A percentile compares a stretch with the other conserved stretches of the same genome.
phyloP scores from a whole-genome alignment of 2,329 filamentous ascomycete species.

The Trichophyton mentagrophytes region DNA sequence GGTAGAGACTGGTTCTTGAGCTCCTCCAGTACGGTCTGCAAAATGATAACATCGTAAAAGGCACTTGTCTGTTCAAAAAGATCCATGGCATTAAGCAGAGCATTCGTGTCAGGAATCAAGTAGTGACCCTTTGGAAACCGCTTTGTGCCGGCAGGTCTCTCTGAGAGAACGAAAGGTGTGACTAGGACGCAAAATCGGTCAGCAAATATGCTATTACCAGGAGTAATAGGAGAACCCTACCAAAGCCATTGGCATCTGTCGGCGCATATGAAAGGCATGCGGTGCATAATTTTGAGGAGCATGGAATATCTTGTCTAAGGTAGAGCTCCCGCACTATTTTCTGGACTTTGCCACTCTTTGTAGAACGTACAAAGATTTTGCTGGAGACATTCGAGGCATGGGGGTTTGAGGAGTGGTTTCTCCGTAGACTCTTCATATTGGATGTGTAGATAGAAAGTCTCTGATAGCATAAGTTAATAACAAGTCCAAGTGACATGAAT shows the following conservation, averaged over 20 bases:
- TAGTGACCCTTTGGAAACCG: slow-evolving; percentile 80
- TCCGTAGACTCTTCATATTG: slow-evolving; percentile 51
- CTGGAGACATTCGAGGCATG: slow-evolving; percentile 67
- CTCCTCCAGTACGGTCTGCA: slow-evolving; percentile 94
- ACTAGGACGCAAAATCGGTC: slow-evolving; percentile 37
- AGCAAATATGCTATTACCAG: not conserved
- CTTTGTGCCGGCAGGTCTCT: slow-evolving; percentile 72
- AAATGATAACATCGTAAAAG: slow-evolving; percentile 91
- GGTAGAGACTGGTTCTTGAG: slow-evolving; percentile 86
- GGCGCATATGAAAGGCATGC: slow-evolving; percentile 63
- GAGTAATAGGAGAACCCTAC: slow-evolving; percentile 36
- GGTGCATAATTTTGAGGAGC: slow-evolving; percentile 79
- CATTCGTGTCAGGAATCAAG: slow-evolving; percentile 90
- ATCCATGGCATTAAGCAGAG: slow-evolving; percentile 89
- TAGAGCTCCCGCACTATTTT: slow-evolving; percentile 98
- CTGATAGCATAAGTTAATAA: not conserved
- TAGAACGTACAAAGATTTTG: slow-evolving; percentile 91
- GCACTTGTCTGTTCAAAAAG: slow-evolving; percentile 83
- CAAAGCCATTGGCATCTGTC: slow-evolving; percentile 62
- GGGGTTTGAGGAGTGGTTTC: slow-evolving; percentile 41
- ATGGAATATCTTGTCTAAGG: slow-evolving; percentile 90
- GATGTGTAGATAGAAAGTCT: not conserved
- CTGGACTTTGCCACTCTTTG: slow-evolving; percentile 91
- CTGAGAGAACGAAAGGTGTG: slow-evolving; percentile 74
- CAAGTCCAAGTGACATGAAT: not conserved